phyloP scores from a whole-genome alignment of 495 filamentous ascomycete genomes.

The Hypoxylon subgilvum region DNA sequence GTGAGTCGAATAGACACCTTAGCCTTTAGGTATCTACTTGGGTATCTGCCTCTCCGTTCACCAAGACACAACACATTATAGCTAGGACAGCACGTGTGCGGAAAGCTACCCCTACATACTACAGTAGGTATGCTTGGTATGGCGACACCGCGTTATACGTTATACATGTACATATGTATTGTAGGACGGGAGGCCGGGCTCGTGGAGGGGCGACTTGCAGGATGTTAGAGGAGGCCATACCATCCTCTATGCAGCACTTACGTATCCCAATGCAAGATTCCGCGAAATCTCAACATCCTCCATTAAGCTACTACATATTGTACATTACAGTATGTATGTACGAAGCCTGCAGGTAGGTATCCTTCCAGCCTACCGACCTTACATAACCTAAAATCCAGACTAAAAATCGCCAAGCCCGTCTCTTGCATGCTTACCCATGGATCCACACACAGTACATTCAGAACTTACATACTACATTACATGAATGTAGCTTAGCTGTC shows the following conservation, averaged over 20 bases:
- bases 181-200: slow-evolving; percentile 37
- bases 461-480: too few relatives aligned
- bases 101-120: too few relatives aligned
- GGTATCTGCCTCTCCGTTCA: too few relatives aligned
- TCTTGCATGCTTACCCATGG: slow-evolving; percentile 33
- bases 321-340: neutral
- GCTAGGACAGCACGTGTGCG: too few relatives aligned
- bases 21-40: too few relatives aligned
- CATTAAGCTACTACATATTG: neutral
- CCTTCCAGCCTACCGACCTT: slow-evolving; percentile 9
- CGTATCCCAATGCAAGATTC: slow-evolving; percentile 45
- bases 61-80: too few relatives aligned
- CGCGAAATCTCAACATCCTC: slow-evolving; percentile 35
- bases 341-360: too few relatives aligned
- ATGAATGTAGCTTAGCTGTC: slow-evolving; percentile 21
- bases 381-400: slow-evolving; percentile 38
- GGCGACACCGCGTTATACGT: neutral
- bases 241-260: slow-evolving; percentile 35
- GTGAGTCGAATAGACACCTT: too few relatives aligned
- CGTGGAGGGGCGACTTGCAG: slow-evolving; percentile 33
- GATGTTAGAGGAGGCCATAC: slow-evolving; percentile 34
- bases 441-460: too few relatives aligned
- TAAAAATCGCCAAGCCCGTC: slow-evolving; percentile 39
- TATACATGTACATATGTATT: neutral
- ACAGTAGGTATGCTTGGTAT: too few relatives aligned